phyloP scores from a whole-genome alignment of 129 eudicot genomes.

The Cynara cardunculus region DNA sequence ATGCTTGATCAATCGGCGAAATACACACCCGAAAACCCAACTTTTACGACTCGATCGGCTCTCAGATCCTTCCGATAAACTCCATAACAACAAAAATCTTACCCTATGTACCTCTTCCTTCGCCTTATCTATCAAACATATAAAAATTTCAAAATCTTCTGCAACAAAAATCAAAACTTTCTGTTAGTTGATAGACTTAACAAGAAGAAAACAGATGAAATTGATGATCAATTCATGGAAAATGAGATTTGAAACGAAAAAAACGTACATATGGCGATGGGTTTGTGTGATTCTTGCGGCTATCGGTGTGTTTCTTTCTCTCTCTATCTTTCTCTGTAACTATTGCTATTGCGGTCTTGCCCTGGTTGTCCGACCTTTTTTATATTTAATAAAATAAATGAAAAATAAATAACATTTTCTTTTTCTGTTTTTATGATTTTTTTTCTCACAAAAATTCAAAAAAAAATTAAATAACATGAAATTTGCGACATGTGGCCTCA shows the following conservation, averaged over 20 bases:
- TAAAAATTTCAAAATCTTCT: neutral
- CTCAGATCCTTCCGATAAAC: conserved; percentile 21
- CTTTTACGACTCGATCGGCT: conserved; percentile 22
- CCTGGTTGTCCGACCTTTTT: conserved; percentile 18
- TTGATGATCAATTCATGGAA: conserved; percentile 5
- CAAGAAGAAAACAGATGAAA: neutral
- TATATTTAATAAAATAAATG: neutral
- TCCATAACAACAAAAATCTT: conserved; percentile 15
- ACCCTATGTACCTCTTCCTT: neutral
- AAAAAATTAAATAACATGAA: neutral
- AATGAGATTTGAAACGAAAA: conserved; percentile 9
- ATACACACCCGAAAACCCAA: neutral
- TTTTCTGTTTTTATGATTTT: neutral
- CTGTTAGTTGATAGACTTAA: neutral
- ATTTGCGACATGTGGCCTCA: conserved; percentile 25
- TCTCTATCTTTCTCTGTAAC: neutral
- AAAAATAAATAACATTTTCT: neutral
- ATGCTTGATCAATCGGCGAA: conserved; percentile 26
- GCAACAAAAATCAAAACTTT: conserved; percentile 2
- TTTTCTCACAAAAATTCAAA: neutral
- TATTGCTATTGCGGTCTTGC: conserved; percentile 16
- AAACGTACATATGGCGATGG: neutral
- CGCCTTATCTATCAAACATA: conserved; percentile 8
- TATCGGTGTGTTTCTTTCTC: conserved; percentile 27
- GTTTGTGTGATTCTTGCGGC: conserved; percentile 35